A percentile compares a stretch with the other conserved stretches of the same genome.
phyloP scores from a whole-genome alignment of 768 basidiomycete genomes.

The Lentinula raphanica region DNA sequence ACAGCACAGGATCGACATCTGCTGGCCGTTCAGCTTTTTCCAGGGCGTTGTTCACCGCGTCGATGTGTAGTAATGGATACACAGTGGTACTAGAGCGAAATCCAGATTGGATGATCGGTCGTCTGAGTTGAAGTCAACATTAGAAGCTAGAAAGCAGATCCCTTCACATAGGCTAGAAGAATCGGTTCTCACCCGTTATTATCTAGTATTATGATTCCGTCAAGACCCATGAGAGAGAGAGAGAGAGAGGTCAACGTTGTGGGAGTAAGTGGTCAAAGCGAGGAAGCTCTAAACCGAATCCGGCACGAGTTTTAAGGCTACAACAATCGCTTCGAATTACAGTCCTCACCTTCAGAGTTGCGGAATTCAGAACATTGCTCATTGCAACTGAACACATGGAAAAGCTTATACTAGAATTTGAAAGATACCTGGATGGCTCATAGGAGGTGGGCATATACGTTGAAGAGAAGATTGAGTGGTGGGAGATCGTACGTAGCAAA shows the following conservation, averaged over 20 bases:
- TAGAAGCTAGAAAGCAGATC: slow-evolving; percentile 3
- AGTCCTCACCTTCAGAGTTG: no score
- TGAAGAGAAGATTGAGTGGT: background rate
- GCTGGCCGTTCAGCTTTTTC: slow-evolving; percentile 34
- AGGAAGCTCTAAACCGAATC: background rate
- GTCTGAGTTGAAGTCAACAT: slow-evolving; percentile 26
- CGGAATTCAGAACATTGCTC: no score
- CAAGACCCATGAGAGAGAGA: slow-evolving; percentile 81
- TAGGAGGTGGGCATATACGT: background rate
- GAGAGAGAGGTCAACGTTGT: background rate
- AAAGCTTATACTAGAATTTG: background rate
- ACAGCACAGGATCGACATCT: slow-evolving; percentile 71
- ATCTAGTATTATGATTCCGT: slow-evolving; percentile 79
- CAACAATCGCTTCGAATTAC: background rate
- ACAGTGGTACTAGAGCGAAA: slow-evolving; percentile 74
- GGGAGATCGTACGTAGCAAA: background rate
- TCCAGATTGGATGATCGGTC: slow-evolving; percentile 85
- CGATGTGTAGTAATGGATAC: slow-evolving; percentile 82
- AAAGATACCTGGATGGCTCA: background rate
- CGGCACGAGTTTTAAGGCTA: no score
- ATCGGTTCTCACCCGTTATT: slow-evolving; percentile 66
- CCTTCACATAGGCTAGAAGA: background rate
- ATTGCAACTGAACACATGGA: no score
- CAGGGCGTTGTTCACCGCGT: slow-evolving; percentile 57
- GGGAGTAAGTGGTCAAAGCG: background rate